These are phyloP conservation scores for Suillus spraguei DNA, from an alignment of 768 basidiomycete species.

Conservation along the genomic window DNA sequence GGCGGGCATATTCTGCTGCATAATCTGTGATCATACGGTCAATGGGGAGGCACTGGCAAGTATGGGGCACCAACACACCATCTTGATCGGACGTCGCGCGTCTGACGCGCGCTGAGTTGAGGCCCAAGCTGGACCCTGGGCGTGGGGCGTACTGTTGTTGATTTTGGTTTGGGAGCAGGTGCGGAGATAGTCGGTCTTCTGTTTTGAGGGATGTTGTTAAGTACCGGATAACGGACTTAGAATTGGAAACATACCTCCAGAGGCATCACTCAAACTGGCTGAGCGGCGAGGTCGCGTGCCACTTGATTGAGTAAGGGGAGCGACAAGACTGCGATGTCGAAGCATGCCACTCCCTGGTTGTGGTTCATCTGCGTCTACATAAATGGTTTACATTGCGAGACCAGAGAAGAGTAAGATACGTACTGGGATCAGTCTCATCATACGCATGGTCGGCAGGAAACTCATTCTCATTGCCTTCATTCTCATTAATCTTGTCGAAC, in stretches of 20 bases:
- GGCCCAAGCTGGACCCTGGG: constrained; percentile 48
- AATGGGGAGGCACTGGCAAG: not conserved
- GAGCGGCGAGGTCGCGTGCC: constrained; percentile 67
- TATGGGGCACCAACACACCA: constrained; percentile 28
- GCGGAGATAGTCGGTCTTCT: constrained; percentile 31
- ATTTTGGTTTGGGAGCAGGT: constrained; percentile 22
- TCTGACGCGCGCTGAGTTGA: constrained; percentile 39
- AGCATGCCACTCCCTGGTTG: constrained; percentile 25
- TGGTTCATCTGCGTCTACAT: constrained; percentile 34
- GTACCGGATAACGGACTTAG: constrained; percentile 21
- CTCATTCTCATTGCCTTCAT: constrained; percentile 45
- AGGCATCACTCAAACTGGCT: constrained; percentile 75
- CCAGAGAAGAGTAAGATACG: constrained; percentile 16
- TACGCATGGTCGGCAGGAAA: constrained; percentile 30
- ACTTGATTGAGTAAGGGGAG: constrained; percentile 38
- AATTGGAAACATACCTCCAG: constrained; percentile 26
- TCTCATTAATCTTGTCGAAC: constrained; percentile 53
- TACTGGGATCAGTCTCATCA: constrained; percentile 47
- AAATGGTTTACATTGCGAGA: constrained; percentile 26
- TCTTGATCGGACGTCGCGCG: constrained; percentile 50
- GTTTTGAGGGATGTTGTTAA: constrained; percentile 25
- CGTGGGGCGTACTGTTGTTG: constrained; percentile 31
- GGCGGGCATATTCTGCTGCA: constrained; percentile 26
- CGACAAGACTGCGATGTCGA: constrained; percentile 31
- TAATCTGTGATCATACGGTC: constrained; percentile 24